Evolutionary conservation across 352 stramenopile species (phyloP).

Genomic region (Phytophthora boehmeriae): DNA sequence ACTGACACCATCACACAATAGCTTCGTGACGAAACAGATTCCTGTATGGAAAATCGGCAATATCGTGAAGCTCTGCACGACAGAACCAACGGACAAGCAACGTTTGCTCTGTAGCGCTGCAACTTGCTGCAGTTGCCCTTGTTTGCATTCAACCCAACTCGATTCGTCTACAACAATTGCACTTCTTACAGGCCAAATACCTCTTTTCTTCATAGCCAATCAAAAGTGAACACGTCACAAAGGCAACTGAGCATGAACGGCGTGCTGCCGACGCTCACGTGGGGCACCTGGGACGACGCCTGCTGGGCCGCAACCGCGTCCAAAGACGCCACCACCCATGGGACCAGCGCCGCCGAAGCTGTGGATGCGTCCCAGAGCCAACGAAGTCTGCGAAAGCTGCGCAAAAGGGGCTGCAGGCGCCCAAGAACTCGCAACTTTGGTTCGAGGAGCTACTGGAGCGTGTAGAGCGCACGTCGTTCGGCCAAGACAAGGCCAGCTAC

Average conservation of each 20-base stretch:
- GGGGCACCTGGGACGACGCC: conserved; percentile 74
- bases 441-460: conserved; percentile 74
- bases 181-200: too few relatives aligned
- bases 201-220: too few relatives aligned
- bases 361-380: conserved; percentile 10
- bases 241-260: conserved; percentile 63
- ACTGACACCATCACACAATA: too few relatives aligned
- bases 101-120: too few relatives aligned
- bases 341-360: neutral
- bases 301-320: conserved; percentile 14
- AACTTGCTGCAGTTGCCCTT: too few relatives aligned
- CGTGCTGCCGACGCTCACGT: conserved; percentile 68
- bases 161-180: too few relatives aligned
- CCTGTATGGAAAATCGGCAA: too few relatives aligned
- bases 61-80: too few relatives aligned
- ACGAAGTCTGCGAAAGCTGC: conserved; percentile 57
- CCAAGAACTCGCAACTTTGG: conserved; percentile 62
- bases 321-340: neutral
- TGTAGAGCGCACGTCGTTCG: conserved; percentile 53
- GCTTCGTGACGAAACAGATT: too few relatives aligned
- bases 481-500: conserved; percentile 41
- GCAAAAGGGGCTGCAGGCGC: conserved; percentile 48
- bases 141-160: too few relatives aligned
- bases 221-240: too few relatives aligned
- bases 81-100: too few relatives aligned